Evolutionary conservation across 2,329 filamentous ascomycete species (phyloP), one percentile per base, ranked within the genome.

Genomic region (Colletotrichum magnum): DNA sequence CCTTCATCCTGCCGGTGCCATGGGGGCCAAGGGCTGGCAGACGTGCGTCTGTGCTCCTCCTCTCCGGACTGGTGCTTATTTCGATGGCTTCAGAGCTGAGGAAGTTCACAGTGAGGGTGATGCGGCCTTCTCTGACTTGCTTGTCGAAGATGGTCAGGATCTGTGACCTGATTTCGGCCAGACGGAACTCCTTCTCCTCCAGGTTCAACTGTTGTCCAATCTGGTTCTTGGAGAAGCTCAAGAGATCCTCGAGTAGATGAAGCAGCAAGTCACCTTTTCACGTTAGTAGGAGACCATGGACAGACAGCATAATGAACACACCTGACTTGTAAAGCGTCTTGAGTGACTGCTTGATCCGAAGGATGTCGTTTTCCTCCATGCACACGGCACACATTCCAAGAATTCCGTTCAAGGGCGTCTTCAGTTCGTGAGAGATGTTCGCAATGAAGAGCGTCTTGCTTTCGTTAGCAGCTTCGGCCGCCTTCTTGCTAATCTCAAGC

Each of bases 361-460:
- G 79, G 15, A 94, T 82, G 74, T 97, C 94, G 57, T 95, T 91
- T 78, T 97, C 94, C 72, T 94, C 93, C 94, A 97, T 96, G 79
- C 94, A 96, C 1, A 97, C 92, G 0, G 94, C 93, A 73, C 92
- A 95, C 92, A 98, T 96, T 68, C 96, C 96, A 75, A 99, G 86
- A 57, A 98, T 98, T 13, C 95, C 96, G 76, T 98, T 98, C 66
- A 98, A 86, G 0, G 96, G 96, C 1, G 96, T 99, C 77, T 97
- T 97, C 43, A 99, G 86, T 79, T 98, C 89, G 74, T 91, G 89
- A 1, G 90, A 92, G 58, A 98, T 97, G 75, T 98, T 98, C 18
- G 96, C 96, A 72, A 99, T 97, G 82, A 98, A 98, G 9, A 98
- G 85, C 0, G 96, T 98, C 82, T 99, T 99, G 85, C 94, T 97